These are phyloP conservation scores for Botrytis galanthina DNA, from an alignment of 2,329 filamentous ascomycete species.

Conservation along the genomic window DNA sequence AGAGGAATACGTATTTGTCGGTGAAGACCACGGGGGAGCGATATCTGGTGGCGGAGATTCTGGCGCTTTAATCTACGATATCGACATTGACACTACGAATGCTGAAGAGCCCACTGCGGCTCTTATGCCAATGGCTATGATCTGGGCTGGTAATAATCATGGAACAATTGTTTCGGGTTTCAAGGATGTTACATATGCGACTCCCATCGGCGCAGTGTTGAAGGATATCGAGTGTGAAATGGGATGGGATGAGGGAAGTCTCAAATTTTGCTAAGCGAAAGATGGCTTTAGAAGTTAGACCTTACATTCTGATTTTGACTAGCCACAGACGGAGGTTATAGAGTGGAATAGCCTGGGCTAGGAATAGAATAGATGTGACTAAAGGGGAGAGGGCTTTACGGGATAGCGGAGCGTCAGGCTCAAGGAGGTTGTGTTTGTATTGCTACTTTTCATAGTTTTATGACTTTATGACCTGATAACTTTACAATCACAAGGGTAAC, in stretches of 20 bases:
- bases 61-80: not conserved
- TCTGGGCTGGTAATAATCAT: not conserved
- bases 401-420: no score
- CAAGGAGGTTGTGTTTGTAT: no score
- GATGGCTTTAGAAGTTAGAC: not conserved
- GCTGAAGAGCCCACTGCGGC: not conserved
- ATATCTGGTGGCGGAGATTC: not conserved
- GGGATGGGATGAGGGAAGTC: not conserved
- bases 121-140: not conserved
- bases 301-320: no score
- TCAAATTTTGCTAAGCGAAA: not conserved
- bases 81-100: not conserved
- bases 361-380: no score
- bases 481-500: no score
- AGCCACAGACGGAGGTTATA: no score
- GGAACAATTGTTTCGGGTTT: not conserved
- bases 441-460: no score
- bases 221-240: not conserved
- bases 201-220: not conserved
- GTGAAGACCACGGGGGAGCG: fast-evolving
- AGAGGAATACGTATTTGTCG: not conserved
- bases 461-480: no score
- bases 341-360: no score
- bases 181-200: not conserved
- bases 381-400: no score